A percentile compares a stretch with the other conserved stretches of the same genome.
These are phyloP conservation scores for Boletus sp. DNA, from an alignment of 768 basidiomycete species.

Conservation along the genomic window DNA sequence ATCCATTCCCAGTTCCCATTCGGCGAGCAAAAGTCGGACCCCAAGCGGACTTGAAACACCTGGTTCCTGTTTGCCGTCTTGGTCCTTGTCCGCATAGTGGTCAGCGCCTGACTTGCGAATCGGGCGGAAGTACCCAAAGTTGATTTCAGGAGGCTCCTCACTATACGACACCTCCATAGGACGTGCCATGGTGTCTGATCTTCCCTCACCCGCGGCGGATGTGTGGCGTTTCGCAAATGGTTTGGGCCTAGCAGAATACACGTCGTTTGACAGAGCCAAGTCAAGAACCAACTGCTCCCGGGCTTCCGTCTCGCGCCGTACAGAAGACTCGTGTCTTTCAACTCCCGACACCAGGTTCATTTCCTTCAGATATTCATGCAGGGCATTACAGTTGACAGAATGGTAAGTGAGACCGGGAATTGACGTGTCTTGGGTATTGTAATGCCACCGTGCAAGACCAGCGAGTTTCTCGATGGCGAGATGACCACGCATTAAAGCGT, in stretches of 20 bases:
- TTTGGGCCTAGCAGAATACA: constrained; percentile 46
- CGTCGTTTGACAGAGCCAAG: constrained; percentile 53
- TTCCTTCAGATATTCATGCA: constrained; percentile 38
- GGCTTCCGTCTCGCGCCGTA: constrained; percentile 50
- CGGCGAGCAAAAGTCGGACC: constrained; percentile 59
- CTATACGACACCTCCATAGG: constrained; percentile 46
- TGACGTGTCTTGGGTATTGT: constrained; percentile 47
- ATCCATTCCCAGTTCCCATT: constrained; percentile 61
- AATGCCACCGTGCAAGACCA: constrained; percentile 50
- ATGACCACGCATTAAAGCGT: constrained; percentile 47
- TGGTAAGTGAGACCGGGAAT: constrained; percentile 39
- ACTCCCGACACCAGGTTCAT: constrained; percentile 42
- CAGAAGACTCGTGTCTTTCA: constrained; percentile 37
- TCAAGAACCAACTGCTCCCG: constrained; percentile 63
- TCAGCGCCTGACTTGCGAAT: constrained; percentile 29
- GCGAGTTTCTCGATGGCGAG: constrained; percentile 39
- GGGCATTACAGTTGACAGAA: constrained; percentile 31
- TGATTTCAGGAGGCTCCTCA: constrained; percentile 53
- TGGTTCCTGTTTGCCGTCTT: constrained; percentile 10
- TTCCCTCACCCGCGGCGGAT: background rate
- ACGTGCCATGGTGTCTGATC: constrained; percentile 10
- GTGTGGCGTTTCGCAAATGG: constrained; percentile 29
- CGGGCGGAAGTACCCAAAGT: constrained; percentile 63
- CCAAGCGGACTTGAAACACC: constrained; percentile 43
- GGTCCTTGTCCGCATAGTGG: constrained; percentile 27